Conservation (phyloP, 805 yeast species). For the Yamadazyma scolyti region DNA sequence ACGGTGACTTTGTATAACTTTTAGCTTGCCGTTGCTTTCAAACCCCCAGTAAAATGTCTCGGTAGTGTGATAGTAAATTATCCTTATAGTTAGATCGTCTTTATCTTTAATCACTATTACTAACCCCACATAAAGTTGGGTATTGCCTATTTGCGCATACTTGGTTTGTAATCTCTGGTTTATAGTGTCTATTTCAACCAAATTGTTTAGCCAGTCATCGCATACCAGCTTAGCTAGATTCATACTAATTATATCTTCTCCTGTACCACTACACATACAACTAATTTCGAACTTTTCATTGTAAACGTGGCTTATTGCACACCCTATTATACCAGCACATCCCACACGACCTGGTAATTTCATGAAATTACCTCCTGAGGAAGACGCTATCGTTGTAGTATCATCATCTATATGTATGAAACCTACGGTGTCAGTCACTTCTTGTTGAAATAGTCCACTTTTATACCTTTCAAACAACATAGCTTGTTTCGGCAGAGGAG, state of each 20-base stretch:
- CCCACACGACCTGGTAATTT: constrained; percentile 50
- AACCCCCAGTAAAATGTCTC: constrained; percentile 34
- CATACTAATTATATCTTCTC: constrained; percentile 49
- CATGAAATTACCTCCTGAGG: constrained; percentile 55
- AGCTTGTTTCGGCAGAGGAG: constrained; percentile 4
- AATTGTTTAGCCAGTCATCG: background rate
- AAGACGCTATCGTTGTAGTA: constrained; percentile 26
- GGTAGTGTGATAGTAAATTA: constrained; percentile 37
- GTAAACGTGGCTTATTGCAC: constrained; percentile 30
- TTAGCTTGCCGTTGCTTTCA: constrained; percentile 8
- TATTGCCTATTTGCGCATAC: no score
- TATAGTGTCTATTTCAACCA: no score
- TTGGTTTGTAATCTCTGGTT: no score
- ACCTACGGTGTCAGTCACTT: constrained; percentile 43
- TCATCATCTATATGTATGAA: constrained; percentile 17
- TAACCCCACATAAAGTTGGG: constrained; percentile 28
- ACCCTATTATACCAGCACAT: constrained; percentile 51
- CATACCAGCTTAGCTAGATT: constrained; percentile 33
- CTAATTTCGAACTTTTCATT: constrained; percentile 20
- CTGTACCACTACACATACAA: constrained; percentile 51
- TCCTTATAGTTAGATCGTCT: constrained; percentile 4
- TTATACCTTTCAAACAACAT: constrained; percentile 7
- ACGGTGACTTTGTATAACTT: constrained; percentile 21
- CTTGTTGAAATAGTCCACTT: constrained; percentile 6
- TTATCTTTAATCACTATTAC: constrained; percentile 17